Evolutionary conservation across 1,284 basidiomycete genomes (phyloP).

Genomic region (Pseudozyma tsukubaensis): DNA sequence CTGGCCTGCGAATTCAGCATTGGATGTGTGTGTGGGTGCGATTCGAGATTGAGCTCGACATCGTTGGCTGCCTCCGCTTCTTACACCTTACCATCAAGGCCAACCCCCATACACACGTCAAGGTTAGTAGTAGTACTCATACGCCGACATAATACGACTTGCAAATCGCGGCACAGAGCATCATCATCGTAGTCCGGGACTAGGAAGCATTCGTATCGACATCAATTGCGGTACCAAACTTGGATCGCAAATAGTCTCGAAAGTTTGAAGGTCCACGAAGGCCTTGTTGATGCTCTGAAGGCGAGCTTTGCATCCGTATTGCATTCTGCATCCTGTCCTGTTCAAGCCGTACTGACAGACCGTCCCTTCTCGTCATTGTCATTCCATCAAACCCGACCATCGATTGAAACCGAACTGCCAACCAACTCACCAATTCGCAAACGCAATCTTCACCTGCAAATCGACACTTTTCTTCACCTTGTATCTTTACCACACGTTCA

Average conservation of each 20-base stretch:
- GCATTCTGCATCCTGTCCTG: background rate
- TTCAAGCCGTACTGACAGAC: slow-evolving; percentile 23
- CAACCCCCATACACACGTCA: slow-evolving; percentile 52
- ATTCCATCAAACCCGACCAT: background rate
- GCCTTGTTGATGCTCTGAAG: background rate
- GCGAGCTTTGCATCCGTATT: slow-evolving; percentile 5
- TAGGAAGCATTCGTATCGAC: background rate
- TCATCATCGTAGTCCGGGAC: slow-evolving; percentile 7
- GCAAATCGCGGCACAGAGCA: slow-evolving; percentile 10
- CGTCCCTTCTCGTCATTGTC: background rate
- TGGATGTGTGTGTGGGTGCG: slow-evolving; percentile 2
- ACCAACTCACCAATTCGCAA: background rate
- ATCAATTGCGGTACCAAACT: background rate
- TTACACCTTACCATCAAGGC: slow-evolving; percentile 53
- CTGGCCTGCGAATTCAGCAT: background rate
- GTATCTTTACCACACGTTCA: background rate
- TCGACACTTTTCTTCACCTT: slow-evolving; percentile 1
- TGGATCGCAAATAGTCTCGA: background rate
- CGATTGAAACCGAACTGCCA: background rate
- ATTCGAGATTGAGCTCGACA: slow-evolving; percentile 36
- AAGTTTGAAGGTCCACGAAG: background rate
- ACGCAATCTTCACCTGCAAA: background rate
- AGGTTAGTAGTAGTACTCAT: slow-evolving; percentile 50
- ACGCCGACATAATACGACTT: slow-evolving; percentile 3
- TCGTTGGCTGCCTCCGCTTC: slow-evolving; percentile 21